Conservation (phyloP, 2,329 filamentous ascomycete genomes). For the Penicillium brasilianum region DNA sequence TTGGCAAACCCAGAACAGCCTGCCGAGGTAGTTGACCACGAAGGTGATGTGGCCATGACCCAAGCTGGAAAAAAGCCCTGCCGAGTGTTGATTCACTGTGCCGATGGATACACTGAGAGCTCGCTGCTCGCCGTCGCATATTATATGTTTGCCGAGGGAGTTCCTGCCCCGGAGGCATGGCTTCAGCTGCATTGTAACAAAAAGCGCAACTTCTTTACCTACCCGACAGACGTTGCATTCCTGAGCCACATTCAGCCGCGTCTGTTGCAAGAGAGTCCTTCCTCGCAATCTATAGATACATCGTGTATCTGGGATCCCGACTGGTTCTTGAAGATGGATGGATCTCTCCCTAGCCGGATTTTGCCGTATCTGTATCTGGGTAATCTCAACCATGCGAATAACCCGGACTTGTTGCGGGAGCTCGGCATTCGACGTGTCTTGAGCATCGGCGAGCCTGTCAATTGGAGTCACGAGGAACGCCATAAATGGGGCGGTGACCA, state of each 20-base stretch:
- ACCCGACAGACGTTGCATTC: constrained; percentile 84
- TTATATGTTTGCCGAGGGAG: constrained; percentile 86
- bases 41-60: constrained; percentile 63
- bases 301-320: constrained; percentile 60
- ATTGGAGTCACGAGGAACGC: constrained; percentile 74
- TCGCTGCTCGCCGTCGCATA: constrained; percentile 89
- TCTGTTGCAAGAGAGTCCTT: constrained; percentile 63
- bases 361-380: constrained; percentile 95
- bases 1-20: constrained; percentile 68
- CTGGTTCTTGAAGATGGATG: constrained; percentile 85
- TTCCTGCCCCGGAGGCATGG: constrained; percentile 84
- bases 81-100: constrained; percentile 88
- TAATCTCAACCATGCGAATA: constrained; percentile 91
- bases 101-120: constrained; percentile 94
- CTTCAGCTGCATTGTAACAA: constrained; percentile 79
- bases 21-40: constrained; percentile 51
- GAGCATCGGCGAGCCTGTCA: constrained; percentile 87
- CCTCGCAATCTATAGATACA: constrained; percentile 30
- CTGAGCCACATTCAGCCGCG: constrained; percentile 77
- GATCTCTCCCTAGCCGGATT: constrained; percentile 86
- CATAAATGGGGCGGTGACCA: constrained; percentile 78
- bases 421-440: constrained; percentile 86
- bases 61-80: constrained; percentile 52
- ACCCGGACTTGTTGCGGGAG: constrained; percentile 77
- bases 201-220: constrained; percentile 93